phyloP scores from a whole-genome alignment of 306 rosid genomes.

The Myrica gale region DNA sequence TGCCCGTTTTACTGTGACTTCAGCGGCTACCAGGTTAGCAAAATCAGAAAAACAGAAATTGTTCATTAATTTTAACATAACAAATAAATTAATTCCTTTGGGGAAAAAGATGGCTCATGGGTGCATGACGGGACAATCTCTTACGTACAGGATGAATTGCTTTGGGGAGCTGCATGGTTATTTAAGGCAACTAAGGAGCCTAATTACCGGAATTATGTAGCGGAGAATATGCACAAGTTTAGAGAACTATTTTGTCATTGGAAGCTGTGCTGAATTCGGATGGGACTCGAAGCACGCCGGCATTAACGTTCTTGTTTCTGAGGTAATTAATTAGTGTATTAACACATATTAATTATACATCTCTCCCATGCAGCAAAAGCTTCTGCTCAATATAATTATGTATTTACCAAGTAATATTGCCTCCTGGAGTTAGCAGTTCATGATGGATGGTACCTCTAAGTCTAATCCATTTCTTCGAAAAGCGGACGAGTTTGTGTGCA shows the following conservation, averaged over 20 bases:
- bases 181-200: slow-evolving; percentile 26
- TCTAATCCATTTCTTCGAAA: slow-evolving; percentile 25
- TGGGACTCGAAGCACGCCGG: slow-evolving; percentile 58
- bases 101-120: too few species aligned
- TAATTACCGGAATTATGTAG: slow-evolving; percentile 33
- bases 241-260: not conserved
- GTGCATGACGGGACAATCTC: not conserved
- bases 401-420: not conserved
- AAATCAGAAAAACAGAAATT: too few species aligned
- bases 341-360: too few species aligned
- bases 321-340: slow-evolving; percentile 18
- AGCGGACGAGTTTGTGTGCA: slow-evolving; percentile 44
- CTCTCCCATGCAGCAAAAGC: too few species aligned
- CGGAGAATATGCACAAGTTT: slow-evolving; percentile 17
- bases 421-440: slow-evolving; percentile 28
- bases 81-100: too few species aligned
- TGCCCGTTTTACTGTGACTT: slow-evolving; percentile 57
- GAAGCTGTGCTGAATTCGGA: slow-evolving; percentile 40
- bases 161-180: slow-evolving; percentile 61
- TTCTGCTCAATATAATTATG: too few species aligned
- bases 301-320: slow-evolving; percentile 47
- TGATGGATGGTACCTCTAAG: slow-evolving; percentile 25
- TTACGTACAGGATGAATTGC: slow-evolving; percentile 43
- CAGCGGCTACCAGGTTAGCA: slow-evolving; percentile 41
- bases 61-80: too few species aligned